Conservation (phyloP, 345 rosid species). For the Streptanthus diversifolius region DNA sequence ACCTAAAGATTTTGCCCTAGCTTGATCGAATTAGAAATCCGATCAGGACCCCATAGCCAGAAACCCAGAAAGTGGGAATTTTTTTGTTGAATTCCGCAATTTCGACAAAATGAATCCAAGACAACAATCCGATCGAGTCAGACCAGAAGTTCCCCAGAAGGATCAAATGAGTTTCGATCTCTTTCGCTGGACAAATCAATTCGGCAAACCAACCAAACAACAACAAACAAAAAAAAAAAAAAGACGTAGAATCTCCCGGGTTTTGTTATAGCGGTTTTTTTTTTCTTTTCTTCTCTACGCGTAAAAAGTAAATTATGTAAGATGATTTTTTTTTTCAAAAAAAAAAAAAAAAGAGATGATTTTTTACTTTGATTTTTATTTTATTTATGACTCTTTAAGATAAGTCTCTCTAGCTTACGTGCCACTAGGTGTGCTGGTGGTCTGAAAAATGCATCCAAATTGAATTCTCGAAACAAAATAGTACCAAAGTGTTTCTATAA, state of each 20-base stretch:
- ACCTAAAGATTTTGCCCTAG: slow-evolving; percentile 1
- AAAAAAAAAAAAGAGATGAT: neutral
- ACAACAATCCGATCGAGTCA: neutral
- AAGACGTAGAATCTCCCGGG: slow-evolving; percentile 33
- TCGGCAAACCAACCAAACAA: neutral
- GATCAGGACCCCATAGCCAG: neutral
- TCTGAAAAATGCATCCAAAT: too few species aligned
- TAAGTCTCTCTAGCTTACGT: neutral
- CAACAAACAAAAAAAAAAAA: neutral
- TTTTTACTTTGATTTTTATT: neutral
- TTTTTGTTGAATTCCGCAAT: neutral
- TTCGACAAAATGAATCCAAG: slow-evolving; percentile 9
- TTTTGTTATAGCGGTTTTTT: slow-evolving; percentile 30
- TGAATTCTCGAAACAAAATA: too few species aligned
- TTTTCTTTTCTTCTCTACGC: neutral
- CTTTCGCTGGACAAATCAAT: slow-evolving; percentile 23
- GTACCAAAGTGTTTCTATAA: too few species aligned
- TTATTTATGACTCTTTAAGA: neutral
- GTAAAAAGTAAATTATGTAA: neutral
- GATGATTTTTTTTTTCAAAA: too few species aligned
- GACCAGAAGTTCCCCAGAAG: neutral
- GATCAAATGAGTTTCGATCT: slow-evolving; percentile 26
- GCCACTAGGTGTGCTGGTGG: slow-evolving; percentile 1
- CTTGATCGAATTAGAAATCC: slow-evolving; percentile 17
- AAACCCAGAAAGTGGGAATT: slow-evolving; percentile 23